A percentile compares a stretch with the other conserved stretches of the same genome.
Conservation (phyloP, 768 basidiomycete genomes). For the Russula vinacea region DNA sequence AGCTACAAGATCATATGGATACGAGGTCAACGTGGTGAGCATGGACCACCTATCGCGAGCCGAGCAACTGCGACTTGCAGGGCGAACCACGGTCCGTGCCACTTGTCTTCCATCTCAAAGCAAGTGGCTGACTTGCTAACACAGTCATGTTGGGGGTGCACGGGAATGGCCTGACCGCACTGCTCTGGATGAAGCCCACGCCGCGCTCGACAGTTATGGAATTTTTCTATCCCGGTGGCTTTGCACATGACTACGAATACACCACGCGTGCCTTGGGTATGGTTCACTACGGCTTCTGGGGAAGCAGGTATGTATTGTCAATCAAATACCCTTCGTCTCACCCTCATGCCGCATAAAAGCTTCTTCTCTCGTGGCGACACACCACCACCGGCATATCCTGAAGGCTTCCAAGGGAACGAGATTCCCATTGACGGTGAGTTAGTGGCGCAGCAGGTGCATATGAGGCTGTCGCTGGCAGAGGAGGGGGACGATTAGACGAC, state of each 20-base stretch:
- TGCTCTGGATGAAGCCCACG: slow-evolving; percentile 89
- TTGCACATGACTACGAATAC: slow-evolving; percentile 83
- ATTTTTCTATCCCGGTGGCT: slow-evolving; percentile 82
- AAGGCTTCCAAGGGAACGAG: slow-evolving; percentile 83
- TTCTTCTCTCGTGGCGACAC: slow-evolving; percentile 71
- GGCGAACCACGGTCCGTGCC: slow-evolving; percentile 72
- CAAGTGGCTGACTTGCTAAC: slow-evolving; percentile 4
- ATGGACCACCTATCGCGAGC: slow-evolving; percentile 77
- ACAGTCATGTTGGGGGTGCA: slow-evolving; percentile 93
- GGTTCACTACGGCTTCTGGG: slow-evolving; percentile 84
- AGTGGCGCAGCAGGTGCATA: slow-evolving; percentile 58
- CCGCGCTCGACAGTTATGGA: slow-evolving; percentile 86
- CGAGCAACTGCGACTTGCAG: slow-evolving; percentile 79
- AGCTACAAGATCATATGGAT: slow-evolving; percentile 68
- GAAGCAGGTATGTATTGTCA: slow-evolving; percentile 48
- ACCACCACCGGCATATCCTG: slow-evolving; percentile 69
- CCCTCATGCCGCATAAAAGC: slow-evolving; percentile 39
- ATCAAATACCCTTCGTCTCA: slow-evolving; percentile 6
- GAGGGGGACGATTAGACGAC: slow-evolving; percentile 56
- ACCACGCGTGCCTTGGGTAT: slow-evolving; percentile 81
- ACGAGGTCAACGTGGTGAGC: slow-evolving; percentile 83
- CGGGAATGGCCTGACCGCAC: slow-evolving; percentile 84
- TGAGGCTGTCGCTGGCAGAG: slow-evolving; percentile 53
- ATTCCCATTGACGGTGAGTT: slow-evolving; percentile 78
- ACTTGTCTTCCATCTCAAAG: slow-evolving; percentile 2